Conservation (phyloP, 768 basidiomycete species). For the Amanita subjunquillea region DNA sequence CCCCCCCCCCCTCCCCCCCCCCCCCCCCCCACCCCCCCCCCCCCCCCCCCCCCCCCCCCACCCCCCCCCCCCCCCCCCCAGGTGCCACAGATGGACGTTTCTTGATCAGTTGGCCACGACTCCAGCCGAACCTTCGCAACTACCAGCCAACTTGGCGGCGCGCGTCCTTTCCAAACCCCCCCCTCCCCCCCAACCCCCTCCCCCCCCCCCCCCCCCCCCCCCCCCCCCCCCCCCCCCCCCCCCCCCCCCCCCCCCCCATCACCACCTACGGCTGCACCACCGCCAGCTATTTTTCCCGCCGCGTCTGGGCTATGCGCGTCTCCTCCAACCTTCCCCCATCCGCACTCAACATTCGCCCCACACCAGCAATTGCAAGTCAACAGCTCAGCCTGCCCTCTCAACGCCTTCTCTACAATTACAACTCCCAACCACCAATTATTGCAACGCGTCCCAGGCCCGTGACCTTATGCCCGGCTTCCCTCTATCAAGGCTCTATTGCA, state of each 20-base stretch:
- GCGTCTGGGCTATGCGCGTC: conserved; percentile 73
- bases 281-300: conserved; percentile 38
- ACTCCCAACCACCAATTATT: conserved; percentile 22
- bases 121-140: conserved; percentile 49
- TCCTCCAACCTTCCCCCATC: conserved; percentile 54
- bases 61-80: too few species aligned
- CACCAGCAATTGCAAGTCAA: conserved; percentile 46
- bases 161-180: conserved; percentile 18
- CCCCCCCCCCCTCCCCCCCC: too few species aligned
- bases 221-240: too few species aligned
- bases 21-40: too few species aligned
- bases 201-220: too few species aligned
- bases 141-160: conserved; percentile 22
- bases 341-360: conserved; percentile 51
- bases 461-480: conserved; percentile 85
- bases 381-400: conserved; percentile 35
- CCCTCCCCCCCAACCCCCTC: too few species aligned
- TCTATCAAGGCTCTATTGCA: conserved; percentile 75
- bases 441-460: conserved; percentile 71
- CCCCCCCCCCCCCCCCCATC: too few species aligned
- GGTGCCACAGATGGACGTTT: conserved; percentile 64
- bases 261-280: conserved; percentile 18
- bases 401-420: conserved; percentile 20
- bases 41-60: too few species aligned
- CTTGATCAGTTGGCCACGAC: conserved; percentile 67